A percentile compares a stretch with the other conserved stretches of the same genome.
Conservation (phyloP, 768 basidiomycete genomes). For the Mycena galericulata region DNA sequence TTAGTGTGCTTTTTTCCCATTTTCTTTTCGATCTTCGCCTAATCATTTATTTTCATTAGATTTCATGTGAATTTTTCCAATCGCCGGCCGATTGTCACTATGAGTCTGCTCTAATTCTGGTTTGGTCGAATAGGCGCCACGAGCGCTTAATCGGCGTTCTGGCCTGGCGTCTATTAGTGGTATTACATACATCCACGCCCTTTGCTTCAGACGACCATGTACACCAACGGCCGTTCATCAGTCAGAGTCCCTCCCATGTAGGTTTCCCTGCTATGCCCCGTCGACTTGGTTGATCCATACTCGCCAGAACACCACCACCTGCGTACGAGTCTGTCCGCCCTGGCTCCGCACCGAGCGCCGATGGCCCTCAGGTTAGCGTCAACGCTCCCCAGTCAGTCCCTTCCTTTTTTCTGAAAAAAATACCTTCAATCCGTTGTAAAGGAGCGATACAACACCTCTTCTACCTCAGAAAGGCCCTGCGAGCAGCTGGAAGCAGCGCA, state of each 20-base stretch:
- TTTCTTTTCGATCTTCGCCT: too few species aligned
- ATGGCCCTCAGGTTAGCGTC: not conserved
- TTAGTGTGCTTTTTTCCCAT: too few species aligned
- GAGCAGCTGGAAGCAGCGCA: not conserved
- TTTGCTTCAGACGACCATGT: not conserved
- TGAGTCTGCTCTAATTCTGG: too few species aligned
- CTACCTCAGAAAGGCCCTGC: not conserved
- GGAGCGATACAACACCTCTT: not conserved
- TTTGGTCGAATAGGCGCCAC: too few species aligned
- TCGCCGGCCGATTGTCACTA: too few species aligned
- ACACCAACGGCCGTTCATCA: not conserved
- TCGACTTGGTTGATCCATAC: not conserved
- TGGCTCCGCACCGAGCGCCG: not conserved
- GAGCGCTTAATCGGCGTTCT: too few species aligned
- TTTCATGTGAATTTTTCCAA: too few species aligned
- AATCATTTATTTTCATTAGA: too few species aligned
- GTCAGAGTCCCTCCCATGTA: not conserved
- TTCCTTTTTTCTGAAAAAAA: not conserved
- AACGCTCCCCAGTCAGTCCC: not conserved
- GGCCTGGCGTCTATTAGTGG: too few species aligned
- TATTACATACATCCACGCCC: too few species aligned
- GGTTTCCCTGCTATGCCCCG: not conserved
- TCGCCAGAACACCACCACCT: not conserved
- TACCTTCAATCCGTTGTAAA: not conserved
- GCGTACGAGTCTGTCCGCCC: not conserved